Conservation (phyloP, 257 asterid species). For the Agastache rugosa region DNA sequence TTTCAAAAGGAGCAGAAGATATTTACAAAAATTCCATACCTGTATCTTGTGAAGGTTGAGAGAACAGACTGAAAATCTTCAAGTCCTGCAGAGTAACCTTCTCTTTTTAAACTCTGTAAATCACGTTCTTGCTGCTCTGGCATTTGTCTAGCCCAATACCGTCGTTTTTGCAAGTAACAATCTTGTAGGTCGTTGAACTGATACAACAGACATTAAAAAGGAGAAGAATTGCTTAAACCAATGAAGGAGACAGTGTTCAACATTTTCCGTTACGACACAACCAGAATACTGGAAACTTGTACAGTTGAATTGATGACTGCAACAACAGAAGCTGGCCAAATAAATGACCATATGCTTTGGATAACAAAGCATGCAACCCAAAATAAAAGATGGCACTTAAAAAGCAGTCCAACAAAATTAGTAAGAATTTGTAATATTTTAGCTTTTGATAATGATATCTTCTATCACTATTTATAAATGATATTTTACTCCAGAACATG, state of each 20-base stretch:
- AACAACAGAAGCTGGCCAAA: conserved; percentile 8
- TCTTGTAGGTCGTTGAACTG: conserved; percentile 87
- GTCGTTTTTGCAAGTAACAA: conserved; percentile 78
- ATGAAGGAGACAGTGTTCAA: conserved; percentile 6
- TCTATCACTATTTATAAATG: not conserved
- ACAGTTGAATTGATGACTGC: not conserved
- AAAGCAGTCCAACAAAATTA: conserved; percentile 12
- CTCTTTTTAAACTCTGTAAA: conserved; percentile 46
- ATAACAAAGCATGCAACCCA: conserved; percentile 1
- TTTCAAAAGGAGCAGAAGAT: conserved; percentile 29
- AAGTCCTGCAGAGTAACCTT: conserved; percentile 71
- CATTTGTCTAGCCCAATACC: conserved; percentile 55
- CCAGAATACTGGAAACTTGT: not conserved
- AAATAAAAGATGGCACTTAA: not conserved
- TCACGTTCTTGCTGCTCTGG: conserved; percentile 52
- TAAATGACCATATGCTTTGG: not conserved
- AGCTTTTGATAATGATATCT: conserved; percentile 14
- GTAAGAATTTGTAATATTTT: not conserved
- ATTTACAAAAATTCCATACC: conserved; percentile 45
- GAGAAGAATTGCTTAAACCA: not conserved
- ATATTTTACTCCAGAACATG: conserved; percentile 20
- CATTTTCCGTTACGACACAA: conserved; percentile 30
- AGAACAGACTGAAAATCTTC: conserved; percentile 79
- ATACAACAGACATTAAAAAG: conserved; percentile 21
- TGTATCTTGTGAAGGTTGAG: conserved; percentile 76